These are phyloP conservation scores for Leccinellum luteum DNA, from an alignment of 768 basidiomycete species.

Conservation along the genomic window DNA sequence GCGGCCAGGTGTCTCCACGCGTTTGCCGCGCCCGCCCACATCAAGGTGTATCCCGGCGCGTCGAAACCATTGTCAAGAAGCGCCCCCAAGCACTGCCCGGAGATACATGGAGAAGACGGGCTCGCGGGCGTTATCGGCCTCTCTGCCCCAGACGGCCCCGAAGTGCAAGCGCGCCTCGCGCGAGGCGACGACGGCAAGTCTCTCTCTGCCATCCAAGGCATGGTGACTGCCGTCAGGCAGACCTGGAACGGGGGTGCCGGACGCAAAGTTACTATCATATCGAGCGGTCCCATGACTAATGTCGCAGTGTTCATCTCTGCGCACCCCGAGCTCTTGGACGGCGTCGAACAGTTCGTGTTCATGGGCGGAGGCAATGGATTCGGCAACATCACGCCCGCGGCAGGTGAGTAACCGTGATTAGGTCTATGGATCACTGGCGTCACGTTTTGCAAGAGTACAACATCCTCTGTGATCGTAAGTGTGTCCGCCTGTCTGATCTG, in stretches of 20 bases:
- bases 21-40: slow-evolving; percentile 56
- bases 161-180: slow-evolving; percentile 51
- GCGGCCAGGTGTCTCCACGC: slow-evolving; percentile 75
- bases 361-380: slow-evolving; percentile 92
- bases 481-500: background rate
- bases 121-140: slow-evolving; percentile 84
- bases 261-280: slow-evolving; percentile 63
- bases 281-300: slow-evolving; percentile 86
- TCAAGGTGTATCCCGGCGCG: slow-evolving; percentile 71
- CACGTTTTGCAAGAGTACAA: slow-evolving; percentile 60
- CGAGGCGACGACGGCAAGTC: slow-evolving; percentile 38
- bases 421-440: background rate
- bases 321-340: slow-evolving; percentile 51
- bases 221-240: slow-evolving; percentile 52
- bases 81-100: slow-evolving; percentile 57
- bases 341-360: slow-evolving; percentile 53
- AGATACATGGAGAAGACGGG: slow-evolving; percentile 83
- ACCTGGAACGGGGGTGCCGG: slow-evolving; percentile 61
- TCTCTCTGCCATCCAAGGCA: slow-evolving; percentile 64
- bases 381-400: slow-evolving; percentile 77
- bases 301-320: slow-evolving; percentile 63
- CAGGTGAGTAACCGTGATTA: slow-evolving; percentile 41
- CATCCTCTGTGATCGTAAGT: slow-evolving; percentile 77
- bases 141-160: slow-evolving; percentile 45
- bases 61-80: slow-evolving; percentile 61